Conservation (phyloP, 495 filamentous ascomycete species). For the Durotheca rogersii region DNA sequence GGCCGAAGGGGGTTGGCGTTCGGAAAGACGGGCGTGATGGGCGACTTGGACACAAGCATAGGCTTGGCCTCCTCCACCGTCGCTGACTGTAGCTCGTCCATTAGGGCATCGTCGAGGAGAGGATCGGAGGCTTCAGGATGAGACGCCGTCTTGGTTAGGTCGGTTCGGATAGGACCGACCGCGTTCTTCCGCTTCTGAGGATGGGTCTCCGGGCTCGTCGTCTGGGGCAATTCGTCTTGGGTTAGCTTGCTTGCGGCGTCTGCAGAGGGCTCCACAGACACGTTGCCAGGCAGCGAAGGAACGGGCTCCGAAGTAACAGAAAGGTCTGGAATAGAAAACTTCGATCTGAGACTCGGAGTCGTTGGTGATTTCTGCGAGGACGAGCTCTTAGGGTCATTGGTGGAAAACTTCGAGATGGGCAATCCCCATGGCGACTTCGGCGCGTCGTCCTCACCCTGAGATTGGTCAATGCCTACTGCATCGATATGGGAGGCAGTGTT, state of each 20-base stretch:
- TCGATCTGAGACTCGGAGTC: constrained; percentile 48
- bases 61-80: constrained; percentile 82
- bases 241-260: constrained; percentile 1
- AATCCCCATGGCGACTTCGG: constrained; percentile 27
- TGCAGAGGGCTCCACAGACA: neutral
- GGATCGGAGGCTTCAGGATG: constrained; percentile 60
- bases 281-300: constrained; percentile 10
- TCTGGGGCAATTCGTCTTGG: constrained; percentile 7
- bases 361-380: constrained; percentile 16
- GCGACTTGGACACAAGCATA: constrained; percentile 80
- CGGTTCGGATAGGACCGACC: constrained; percentile 59
- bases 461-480: constrained; percentile 1
- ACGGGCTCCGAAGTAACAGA: constrained; percentile 21
- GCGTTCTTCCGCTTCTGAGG: constrained; percentile 44
- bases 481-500: constrained; percentile 5
- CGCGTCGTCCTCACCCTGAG: constrained; percentile 12
- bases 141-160: constrained; percentile 48
- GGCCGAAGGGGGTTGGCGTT: constrained; percentile 37
- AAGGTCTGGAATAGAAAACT: constrained; percentile 50
- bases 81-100: constrained; percentile 84
- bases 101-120: constrained; percentile 80
- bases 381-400: constrained; percentile 16
- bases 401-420: constrained; percentile 37
- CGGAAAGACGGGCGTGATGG: constrained; percentile 66
- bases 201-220: constrained; percentile 22